Conservation (phyloP, 768 basidiomycete species). For the Suillus luteus region DNA sequence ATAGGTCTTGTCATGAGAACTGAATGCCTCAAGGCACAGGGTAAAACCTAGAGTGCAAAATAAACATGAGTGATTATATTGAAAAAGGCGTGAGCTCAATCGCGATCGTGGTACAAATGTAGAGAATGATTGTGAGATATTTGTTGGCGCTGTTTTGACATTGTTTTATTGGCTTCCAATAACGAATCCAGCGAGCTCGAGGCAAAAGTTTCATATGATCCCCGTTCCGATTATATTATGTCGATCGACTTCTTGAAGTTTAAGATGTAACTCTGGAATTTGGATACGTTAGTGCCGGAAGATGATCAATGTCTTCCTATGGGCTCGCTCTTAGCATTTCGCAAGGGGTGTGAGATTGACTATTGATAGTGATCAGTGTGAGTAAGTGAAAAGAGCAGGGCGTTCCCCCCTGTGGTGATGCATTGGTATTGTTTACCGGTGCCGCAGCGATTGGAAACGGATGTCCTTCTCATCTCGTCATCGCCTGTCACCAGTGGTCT, state of each 20-base stretch:
- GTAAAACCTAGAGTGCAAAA: background rate
- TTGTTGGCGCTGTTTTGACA: background rate
- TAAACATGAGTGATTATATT: background rate
- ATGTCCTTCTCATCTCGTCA: slow-evolving; percentile 4
- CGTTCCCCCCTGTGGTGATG: background rate
- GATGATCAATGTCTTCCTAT: background rate
- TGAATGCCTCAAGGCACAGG: background rate
- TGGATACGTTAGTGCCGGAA: background rate
- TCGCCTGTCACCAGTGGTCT: background rate
- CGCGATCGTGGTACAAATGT: background rate
- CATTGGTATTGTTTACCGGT: background rate
- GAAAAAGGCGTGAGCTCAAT: background rate
- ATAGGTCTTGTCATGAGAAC: background rate
- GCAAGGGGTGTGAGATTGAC: background rate
- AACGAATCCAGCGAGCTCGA: background rate
- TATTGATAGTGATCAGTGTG: background rate
- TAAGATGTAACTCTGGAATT: background rate
- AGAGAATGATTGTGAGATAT: background rate
- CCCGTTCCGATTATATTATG: background rate
- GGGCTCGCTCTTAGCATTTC: background rate
- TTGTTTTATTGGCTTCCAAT: background rate
- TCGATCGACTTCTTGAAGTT: background rate
- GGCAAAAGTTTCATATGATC: background rate
- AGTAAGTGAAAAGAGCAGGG: background rate
- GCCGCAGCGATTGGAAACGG: background rate